These are phyloP conservation scores for Fusarium sambucinum DNA, from an alignment of 2,329 filamentous ascomycete genomes.

Conservation along the genomic window DNA sequence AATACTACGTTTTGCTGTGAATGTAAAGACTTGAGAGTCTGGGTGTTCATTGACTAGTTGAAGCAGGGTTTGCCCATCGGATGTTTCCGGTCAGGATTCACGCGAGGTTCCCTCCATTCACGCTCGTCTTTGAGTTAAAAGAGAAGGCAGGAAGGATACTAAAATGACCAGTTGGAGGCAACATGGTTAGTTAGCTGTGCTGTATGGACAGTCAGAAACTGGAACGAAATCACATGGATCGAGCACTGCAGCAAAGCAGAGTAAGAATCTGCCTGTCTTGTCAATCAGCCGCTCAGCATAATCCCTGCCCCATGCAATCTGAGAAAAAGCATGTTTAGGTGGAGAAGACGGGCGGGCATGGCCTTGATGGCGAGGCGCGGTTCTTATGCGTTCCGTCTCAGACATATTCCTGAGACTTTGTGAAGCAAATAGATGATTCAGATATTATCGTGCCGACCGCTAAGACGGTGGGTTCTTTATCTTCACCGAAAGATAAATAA, in stretches of 20 bases:
- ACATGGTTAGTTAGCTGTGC: neutral
- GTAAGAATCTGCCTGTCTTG: slow-evolving; percentile 27
- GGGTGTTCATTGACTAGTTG: slow-evolving; percentile 3
- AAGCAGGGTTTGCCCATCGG: slow-evolving; percentile 21
- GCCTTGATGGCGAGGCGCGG: slow-evolving; percentile 22
- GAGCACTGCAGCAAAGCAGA: slow-evolving; percentile 13
- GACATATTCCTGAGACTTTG: slow-evolving; percentile 15
- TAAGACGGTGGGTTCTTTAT: neutral
- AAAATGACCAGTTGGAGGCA: neutral
- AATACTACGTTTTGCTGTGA: slow-evolving; percentile 1
- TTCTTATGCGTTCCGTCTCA: slow-evolving; percentile 36
- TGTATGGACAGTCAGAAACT: neutral
- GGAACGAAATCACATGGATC: slow-evolving; percentile 13
- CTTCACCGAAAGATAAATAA: neutral
- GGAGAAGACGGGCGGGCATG: slow-evolving; percentile 13
- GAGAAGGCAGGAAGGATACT: slow-evolving; percentile 7
- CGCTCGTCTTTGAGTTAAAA: neutral
- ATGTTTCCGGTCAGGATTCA: slow-evolving; percentile 10
- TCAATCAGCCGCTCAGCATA: slow-evolving; percentile 40
- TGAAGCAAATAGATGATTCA: slow-evolving; percentile 19
- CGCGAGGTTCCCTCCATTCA: neutral
- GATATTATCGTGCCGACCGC: slow-evolving; percentile 7
- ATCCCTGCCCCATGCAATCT: slow-evolving; percentile 38
- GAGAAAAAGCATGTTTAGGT: slow-evolving; percentile 33
- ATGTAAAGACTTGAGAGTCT: neutral